Evolutionary conservation across 1,284 basidiomycete species (phyloP).

Genomic region (Melampsora larici-populina): DNA sequence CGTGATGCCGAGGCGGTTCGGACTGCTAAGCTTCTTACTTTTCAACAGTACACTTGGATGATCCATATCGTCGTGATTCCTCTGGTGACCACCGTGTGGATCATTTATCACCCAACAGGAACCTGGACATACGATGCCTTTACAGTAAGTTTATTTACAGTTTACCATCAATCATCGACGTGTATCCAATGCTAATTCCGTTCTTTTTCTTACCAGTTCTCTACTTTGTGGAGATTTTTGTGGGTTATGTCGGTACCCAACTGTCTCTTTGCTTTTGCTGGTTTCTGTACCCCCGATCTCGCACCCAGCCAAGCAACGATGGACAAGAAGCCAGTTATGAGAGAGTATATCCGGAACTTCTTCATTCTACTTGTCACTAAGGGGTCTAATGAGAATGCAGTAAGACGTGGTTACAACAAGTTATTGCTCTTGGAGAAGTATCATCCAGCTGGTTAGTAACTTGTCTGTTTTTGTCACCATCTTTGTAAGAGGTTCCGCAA

Average conservation of each 20-base stretch:
- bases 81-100: constrained; percentile 53
- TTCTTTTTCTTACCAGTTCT: constrained; percentile 48
- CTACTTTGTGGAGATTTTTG: constrained; percentile 54
- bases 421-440: constrained; percentile 56
- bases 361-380: constrained; percentile 56
- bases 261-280: constrained; percentile 54
- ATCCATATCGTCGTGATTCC: constrained; percentile 53
- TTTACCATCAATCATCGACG: no score
- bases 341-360: constrained; percentile 55
- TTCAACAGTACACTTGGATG: constrained; percentile 53
- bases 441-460: constrained; percentile 51
- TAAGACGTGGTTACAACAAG: constrained; percentile 55
- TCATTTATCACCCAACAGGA: constrained; percentile 53
- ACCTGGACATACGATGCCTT: constrained; percentile 43
- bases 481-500: background rate
- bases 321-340: constrained; percentile 54
- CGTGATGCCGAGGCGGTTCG: constrained; percentile 54
- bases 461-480: background rate
- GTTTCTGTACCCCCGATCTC: constrained; percentile 52
- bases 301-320: constrained; percentile 53
- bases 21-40: constrained; percentile 51
- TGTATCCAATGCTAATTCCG: background rate
- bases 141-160: constrained; percentile 12
- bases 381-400: constrained; percentile 55
- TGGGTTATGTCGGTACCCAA: constrained; percentile 55